Conservation (phyloP, 805 yeast species). For the Kluyveromyces wickerhamii region DNA sequence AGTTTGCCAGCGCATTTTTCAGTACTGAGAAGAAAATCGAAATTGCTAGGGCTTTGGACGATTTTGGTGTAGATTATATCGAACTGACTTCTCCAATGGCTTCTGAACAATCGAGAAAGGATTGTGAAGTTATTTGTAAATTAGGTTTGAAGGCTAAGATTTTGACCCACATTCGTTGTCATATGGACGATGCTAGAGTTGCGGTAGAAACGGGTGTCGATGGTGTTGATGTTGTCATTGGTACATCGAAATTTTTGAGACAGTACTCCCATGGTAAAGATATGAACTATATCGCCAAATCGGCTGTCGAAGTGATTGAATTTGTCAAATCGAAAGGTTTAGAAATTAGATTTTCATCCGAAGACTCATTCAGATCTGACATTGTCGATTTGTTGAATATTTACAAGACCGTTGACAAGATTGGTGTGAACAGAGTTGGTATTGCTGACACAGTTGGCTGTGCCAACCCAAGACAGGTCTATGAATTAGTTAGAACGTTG, state of each 20-base stretch:
- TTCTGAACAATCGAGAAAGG: conserved; percentile 82
- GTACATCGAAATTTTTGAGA: conserved; percentile 91
- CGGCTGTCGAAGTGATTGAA: conserved; percentile 94
- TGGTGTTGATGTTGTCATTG: conserved; percentile 97
- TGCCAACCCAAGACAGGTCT: conserved; percentile 98
- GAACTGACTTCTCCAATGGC: conserved; percentile 99
- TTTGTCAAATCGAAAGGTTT: conserved; percentile 94
- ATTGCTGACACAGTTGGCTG: conserved; percentile 99
- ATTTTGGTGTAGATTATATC: conserved; percentile 96
- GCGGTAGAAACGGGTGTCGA: conserved; percentile 99
- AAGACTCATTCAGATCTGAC: conserved; percentile 95
- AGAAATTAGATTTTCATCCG: conserved; percentile 93
- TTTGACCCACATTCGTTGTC: conserved; percentile 94
- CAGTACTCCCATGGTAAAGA: conserved; percentile 97
- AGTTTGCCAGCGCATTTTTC: conserved; percentile 95
- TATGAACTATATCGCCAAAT: conserved; percentile 93
- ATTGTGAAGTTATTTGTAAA: conserved; percentile 98
- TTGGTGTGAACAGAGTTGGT: conserved; percentile 97
- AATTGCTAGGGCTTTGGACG: conserved; percentile 94
- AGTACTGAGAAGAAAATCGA: conserved; percentile 90
- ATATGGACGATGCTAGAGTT: conserved; percentile 95
- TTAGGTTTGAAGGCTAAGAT: conserved; percentile 95
- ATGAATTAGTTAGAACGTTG: conserved; percentile 89
- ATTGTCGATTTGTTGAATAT: conserved; percentile 91
- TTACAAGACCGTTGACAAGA: conserved; percentile 91